Conservation (phyloP, 345 rosid genomes). For the Euphorbia pulcherrima region DNA sequence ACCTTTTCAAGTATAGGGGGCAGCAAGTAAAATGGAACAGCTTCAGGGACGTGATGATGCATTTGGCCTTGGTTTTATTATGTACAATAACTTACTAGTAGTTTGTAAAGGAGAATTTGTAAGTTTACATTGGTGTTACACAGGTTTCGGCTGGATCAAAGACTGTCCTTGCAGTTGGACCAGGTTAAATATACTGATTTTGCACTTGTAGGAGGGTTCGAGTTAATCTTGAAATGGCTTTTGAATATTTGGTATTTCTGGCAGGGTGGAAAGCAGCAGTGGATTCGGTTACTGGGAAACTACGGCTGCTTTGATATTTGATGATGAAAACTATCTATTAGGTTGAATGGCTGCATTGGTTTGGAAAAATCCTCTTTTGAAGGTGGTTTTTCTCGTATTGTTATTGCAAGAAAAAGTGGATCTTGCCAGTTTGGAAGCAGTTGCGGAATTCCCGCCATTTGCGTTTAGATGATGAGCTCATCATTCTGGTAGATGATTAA, state of each 20-base stretch:
- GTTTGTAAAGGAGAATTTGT: no score
- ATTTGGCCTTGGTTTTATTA: no score
- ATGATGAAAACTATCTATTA: neutral
- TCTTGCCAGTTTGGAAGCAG: neutral
- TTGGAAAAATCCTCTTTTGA: neutral
- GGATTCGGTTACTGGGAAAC: slow-evolving; percentile 68
- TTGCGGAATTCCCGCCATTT: neutral
- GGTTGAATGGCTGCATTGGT: neutral
- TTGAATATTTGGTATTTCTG: slow-evolving; percentile 9
- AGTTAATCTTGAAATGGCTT: neutral
- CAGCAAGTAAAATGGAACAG: no score
- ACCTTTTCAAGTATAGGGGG: no score
- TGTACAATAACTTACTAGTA: no score
- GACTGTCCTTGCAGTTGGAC: slow-evolving; percentile 87
- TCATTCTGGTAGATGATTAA: no score
- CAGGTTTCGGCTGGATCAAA: slow-evolving; percentile 85
- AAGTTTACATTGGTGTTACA: neutral
- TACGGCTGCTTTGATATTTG: slow-evolving; percentile 50
- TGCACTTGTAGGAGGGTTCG: slow-evolving; percentile 1
- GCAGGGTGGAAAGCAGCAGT: slow-evolving; percentile 67
- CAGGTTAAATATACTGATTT: slow-evolving; percentile 47
- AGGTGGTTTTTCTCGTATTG: neutral
- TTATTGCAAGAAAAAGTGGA: neutral
- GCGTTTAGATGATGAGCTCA: neutral
- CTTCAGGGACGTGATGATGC: no score